These are phyloP conservation scores for Trichomonas tenax DNA, from an alignment of 208 protist genomes.

Conservation along the genomic window DNA sequence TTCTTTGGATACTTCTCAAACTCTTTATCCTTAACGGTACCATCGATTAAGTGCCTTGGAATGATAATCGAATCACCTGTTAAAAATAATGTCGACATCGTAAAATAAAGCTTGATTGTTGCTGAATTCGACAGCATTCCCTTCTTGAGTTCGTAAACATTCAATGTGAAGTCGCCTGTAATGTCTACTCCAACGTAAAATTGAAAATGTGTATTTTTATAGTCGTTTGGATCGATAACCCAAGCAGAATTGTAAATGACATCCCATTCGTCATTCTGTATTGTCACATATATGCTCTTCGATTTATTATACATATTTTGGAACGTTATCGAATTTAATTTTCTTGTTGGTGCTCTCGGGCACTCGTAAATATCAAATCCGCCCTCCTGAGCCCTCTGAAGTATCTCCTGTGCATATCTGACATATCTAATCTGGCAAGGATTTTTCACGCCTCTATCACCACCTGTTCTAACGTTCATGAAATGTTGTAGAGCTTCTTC, in stretches of 20 bases:
- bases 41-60: not conserved
- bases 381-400: not conserved
- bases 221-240: not conserved
- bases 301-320: not conserved
- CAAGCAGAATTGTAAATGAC: not conserved
- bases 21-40: not conserved
- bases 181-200: not conserved
- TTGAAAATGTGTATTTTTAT: not conserved
- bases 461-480: constrained; percentile 50
- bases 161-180: not conserved
- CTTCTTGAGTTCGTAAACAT: not conserved
- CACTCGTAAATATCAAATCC: not conserved
- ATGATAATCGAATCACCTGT: not conserved
- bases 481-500: constrained; percentile 55
- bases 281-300: not conserved
- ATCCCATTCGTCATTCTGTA: not conserved
- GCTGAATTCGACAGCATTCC: not conserved
- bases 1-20: not conserved
- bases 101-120: not conserved
- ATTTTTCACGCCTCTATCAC: constrained; percentile 66
- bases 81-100: not conserved
- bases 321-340: not conserved
- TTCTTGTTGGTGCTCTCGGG: not conserved
- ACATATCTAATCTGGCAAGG: constrained; percentile 52
- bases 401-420: not conserved